Base-by-base conservation (phyloP, 2,329 filamentous ascomycete species). In the Gaeumannomyces sp. region DNA sequence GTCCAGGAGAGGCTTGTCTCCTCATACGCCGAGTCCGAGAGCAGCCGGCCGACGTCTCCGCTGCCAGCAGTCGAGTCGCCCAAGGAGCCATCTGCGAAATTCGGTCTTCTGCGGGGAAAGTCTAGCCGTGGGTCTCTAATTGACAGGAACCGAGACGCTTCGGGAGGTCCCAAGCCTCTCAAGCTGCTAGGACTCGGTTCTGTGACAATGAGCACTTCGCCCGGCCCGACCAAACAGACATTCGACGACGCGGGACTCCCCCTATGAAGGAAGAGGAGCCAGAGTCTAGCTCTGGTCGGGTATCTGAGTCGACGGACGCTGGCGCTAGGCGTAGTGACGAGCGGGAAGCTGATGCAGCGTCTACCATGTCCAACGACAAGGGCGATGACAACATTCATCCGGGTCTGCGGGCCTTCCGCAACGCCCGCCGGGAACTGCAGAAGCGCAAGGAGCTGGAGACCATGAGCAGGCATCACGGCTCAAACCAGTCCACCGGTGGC, bases 1-100 rank as follows among this genome's bases (percentile, higher is more conserved):
- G 89, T 93, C 10, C 87, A 91, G 63, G 89, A 93, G 74, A 89
- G 86, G 69, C 78, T 93, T 59, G 90, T 86, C 10, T 89, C 85
- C 2, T 64, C 62, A 0, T 89, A 88, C 68, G 86, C 85, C 0
- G 88, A 90, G 69, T 82, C 83, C 3, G 87, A 91, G 53, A 80
- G 76, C 67, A 80, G 80, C 60, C 76, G 73, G 57, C 69, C 77
- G 60, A 80, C 78, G 59, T 81, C 81, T 4, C 79, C 81, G 28
- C 69, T 76, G 68, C 70, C 74, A 61, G 71, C 75, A 56, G 65
- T 72, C 16, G 77, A 81, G 45, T 69, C 72, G 7, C 67, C 73
- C 60, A 70, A 73, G 65, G 77, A 77, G 65, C 67, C 72, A 16
- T 68, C 74, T 13, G 66, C 75, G n/a, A 76, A 79, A 62, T 76